phyloP scores from a whole-genome alignment of 331 rosid genomes.

The Pyrus hybrid region DNA sequence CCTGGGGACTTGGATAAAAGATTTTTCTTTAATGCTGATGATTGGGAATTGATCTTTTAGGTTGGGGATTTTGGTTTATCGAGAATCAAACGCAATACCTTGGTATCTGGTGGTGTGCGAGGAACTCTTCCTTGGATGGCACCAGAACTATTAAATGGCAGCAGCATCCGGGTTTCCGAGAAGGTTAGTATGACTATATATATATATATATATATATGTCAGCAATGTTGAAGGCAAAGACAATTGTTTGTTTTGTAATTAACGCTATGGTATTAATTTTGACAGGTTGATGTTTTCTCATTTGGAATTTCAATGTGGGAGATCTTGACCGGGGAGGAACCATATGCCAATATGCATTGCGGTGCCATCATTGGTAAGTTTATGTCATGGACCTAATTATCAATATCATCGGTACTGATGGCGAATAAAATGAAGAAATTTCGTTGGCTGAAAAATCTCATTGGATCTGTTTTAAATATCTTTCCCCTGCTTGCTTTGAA shows the following conservation, averaged over 20 bases:
- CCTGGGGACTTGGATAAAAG: not conserved
- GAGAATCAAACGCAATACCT: conserved; percentile 56
- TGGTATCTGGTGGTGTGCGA: conserved; percentile 71
- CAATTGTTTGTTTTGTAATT: conserved; percentile 1
- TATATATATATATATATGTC: not conserved
- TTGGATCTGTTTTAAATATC: not conserved
- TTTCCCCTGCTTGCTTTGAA: not conserved
- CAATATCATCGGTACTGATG: not conserved
- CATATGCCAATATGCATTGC: conserved; percentile 81
- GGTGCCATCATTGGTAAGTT: conserved; percentile 35
- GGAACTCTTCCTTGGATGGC: conserved; percentile 84
- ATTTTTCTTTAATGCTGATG: not conserved
- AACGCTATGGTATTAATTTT: conserved; percentile 23
- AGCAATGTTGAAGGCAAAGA: not conserved
- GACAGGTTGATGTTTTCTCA: conserved; percentile 74
- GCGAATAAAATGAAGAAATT: not conserved
- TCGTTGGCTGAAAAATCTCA: not conserved
- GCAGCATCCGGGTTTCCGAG: conserved; percentile 59
- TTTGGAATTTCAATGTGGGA: conserved; percentile 87
- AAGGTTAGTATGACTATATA: conserved; percentile 44
- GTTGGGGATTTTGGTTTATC: conserved; percentile 77
- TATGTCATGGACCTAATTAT: not conserved
- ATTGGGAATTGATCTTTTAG: conserved; percentile 15
- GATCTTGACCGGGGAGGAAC: conserved; percentile 64
- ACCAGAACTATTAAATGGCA: conserved; percentile 56